Percentiles rank a stretch among this genome's conserved stretches.
Conservation (phyloP, 177 flowering plant genomes). For the Tripterygium wilfordii region DNA sequence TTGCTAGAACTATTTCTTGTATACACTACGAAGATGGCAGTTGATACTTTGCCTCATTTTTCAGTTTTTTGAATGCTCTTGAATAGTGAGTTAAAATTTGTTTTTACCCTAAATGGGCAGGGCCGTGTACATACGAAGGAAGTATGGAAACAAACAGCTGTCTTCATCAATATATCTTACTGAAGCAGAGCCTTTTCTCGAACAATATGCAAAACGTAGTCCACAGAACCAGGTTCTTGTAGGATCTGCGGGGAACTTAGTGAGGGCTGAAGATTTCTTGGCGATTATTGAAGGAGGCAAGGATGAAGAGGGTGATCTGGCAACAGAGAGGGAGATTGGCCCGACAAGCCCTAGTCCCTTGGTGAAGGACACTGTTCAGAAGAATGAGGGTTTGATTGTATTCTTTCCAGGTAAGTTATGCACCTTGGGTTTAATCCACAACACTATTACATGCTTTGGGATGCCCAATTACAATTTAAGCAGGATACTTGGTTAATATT, state of each 20-base stretch:
- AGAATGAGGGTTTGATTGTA: conserved; percentile 73
- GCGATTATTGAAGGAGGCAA: conserved; percentile 68
- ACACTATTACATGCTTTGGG: background rate
- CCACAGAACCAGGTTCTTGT: conserved; percentile 69
- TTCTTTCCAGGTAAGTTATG: conserved; percentile 79
- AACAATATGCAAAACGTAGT: conserved; percentile 86
- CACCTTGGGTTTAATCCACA: background rate
- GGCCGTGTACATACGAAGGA: conserved; percentile 78
- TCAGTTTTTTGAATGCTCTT: background rate
- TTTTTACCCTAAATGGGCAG: conserved; percentile 24
- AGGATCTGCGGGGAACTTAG: conserved; percentile 86
- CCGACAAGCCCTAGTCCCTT: conserved; percentile 43
- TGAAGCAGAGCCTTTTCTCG: conserved; percentile 96
- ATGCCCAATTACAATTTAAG: too few species aligned
- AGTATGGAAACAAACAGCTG: conserved; percentile 65
- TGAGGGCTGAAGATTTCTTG: conserved; percentile 79
- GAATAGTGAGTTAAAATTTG: background rate
- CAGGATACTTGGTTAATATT: too few species aligned
- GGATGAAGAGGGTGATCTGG: conserved; percentile 93
- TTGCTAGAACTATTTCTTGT: too few species aligned
- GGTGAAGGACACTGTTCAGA: conserved; percentile 52
- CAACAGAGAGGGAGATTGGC: conserved; percentile 28
- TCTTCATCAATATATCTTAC: conserved; percentile 73
- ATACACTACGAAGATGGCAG: too few species aligned
- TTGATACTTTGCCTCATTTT: too few species aligned